phyloP scores from a whole-genome alignment of 164 flowering plant genomes.

The Akebia trifoliata region DNA sequence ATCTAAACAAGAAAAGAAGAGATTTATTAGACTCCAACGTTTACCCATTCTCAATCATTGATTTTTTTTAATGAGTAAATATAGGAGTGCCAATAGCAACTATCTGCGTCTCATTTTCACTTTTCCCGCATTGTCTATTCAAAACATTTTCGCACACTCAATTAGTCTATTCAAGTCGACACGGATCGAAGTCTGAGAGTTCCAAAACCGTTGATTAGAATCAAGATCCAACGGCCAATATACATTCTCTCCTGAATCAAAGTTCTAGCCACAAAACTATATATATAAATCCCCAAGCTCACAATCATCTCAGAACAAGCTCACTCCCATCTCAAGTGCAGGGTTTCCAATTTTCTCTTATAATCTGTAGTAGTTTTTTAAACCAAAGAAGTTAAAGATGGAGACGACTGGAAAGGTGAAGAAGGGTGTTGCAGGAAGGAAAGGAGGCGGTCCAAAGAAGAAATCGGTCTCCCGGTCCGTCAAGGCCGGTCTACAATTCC shows the following conservation, averaged over 20 bases:
- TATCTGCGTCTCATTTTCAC: too few species aligned
- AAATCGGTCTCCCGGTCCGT: slow-evolving; percentile 29
- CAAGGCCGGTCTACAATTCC: slow-evolving; percentile 34
- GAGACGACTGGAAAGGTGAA: slow-evolving; percentile 25
- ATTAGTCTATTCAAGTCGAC: not conserved
- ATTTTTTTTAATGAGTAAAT: too few species aligned
- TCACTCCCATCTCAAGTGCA: not conserved
- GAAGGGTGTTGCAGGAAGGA: slow-evolving; percentile 33
- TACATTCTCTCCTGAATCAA: not conserved
- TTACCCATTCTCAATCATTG: too few species aligned
- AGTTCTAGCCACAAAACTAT: not conserved
- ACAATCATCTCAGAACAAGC: not conserved
- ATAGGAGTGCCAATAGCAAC: too few species aligned
- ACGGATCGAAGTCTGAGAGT: not conserved
- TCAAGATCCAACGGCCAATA: slow-evolving; percentile 6
- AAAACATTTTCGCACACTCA: too few species aligned
- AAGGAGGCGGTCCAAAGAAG: slow-evolving; percentile 33
- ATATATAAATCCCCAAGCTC: not conserved
- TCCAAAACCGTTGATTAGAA: slow-evolving; percentile 13
- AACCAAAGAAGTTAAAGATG: slow-evolving; percentile 16
- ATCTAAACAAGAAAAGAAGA: too few species aligned
- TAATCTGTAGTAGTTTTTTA: not conserved
- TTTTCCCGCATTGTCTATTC: too few species aligned
- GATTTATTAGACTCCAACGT: too few species aligned
- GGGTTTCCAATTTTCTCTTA: too few species aligned